These are phyloP conservation scores for Trichosporon sp. DNA, from an alignment of 1,284 basidiomycete genomes.

Conservation along the genomic window DNA sequence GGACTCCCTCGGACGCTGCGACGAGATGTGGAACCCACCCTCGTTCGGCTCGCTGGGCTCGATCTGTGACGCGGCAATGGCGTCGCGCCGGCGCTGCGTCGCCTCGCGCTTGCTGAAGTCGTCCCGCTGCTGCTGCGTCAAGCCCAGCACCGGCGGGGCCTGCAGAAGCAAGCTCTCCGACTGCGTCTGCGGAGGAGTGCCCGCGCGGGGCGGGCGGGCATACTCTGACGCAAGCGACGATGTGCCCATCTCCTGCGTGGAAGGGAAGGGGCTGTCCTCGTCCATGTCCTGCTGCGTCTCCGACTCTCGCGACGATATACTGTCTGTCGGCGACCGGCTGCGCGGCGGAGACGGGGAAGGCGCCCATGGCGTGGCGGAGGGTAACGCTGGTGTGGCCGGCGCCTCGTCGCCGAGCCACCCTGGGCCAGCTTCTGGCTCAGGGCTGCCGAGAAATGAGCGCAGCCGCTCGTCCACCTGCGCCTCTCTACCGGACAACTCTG, in stretches of 20 bases:
- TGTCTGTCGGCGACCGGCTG: not conserved
- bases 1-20: not conserved
- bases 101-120: slow-evolving; percentile 10
- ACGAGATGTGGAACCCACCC: slow-evolving; percentile 10
- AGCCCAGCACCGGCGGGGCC: slow-evolving; percentile 16
- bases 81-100: not conserved
- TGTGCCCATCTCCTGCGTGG: slow-evolving; percentile 41
- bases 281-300: not conserved
- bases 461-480: slow-evolving; percentile 30
- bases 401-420: not conserved
- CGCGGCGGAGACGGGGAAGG: slow-evolving; percentile 4
- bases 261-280: slow-evolving; percentile 11
- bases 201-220: slow-evolving; percentile 11
- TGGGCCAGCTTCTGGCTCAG: not conserved
- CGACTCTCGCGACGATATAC: not conserved
- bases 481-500: not conserved
- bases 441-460: slow-evolving; percentile 24
- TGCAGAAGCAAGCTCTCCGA: slow-evolving; percentile 9
- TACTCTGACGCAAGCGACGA: slow-evolving; percentile 31
- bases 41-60: slow-evolving; percentile 6
- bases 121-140: slow-evolving; percentile 14
- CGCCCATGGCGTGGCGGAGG: not conserved
- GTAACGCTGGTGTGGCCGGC: not conserved
- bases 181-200: not conserved
- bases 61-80: slow-evolving; percentile 7